Evolutionary conservation across 2,329 filamentous ascomycete species (phyloP), one percentile per base, ranked within the genome.

Genomic region (Penicillium concentricum): DNA sequence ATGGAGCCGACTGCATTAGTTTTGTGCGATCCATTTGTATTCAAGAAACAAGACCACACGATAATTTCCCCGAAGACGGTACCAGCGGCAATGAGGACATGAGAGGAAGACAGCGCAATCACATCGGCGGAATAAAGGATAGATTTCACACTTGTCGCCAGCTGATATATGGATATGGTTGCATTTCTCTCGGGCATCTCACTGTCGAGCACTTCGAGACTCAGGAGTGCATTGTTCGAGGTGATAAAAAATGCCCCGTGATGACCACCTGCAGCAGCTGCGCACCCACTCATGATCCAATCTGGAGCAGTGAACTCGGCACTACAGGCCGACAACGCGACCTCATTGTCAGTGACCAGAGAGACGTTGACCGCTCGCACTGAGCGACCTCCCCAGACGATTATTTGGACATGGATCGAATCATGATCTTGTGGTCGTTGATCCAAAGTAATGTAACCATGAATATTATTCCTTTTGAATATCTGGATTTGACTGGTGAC

Each of bases 51-150:
- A 62, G 87, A 90, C 94, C 94, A 97, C 16, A 96, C 84, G 37
- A 97, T 81, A 34, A 99, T 89, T 72, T 97, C 92, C 3, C 94
- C 94, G 74, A 97, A 97, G 1, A 93, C 92, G 0, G 94, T 97
- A 1, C 94, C 94, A 3, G 90, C 90, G 7, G 91, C 91, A 49
- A 97, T 84, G 20, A 97, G 81, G 44, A 96, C 79, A 50, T 80
- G 79, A 43, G 79, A 78, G 6, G 73, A 52, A 7, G 81, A 80
- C 8, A 86, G 74, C 82, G 88, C 90, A 38, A 81, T 76, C 18
- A 96, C 74, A 67, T 90, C 85, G 5, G 92, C 93, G 16, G 91
- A 90, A 73, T 96, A 99, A 8, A 99, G 81, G 53, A 96, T 92
- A 2, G 92, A 93, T 42, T 90, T 84, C 8, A 92, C 74, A 35